Evolutionary conservation across 176 grass and related monocot genomes (phyloP).

Genomic region (Zea luxurians): DNA sequence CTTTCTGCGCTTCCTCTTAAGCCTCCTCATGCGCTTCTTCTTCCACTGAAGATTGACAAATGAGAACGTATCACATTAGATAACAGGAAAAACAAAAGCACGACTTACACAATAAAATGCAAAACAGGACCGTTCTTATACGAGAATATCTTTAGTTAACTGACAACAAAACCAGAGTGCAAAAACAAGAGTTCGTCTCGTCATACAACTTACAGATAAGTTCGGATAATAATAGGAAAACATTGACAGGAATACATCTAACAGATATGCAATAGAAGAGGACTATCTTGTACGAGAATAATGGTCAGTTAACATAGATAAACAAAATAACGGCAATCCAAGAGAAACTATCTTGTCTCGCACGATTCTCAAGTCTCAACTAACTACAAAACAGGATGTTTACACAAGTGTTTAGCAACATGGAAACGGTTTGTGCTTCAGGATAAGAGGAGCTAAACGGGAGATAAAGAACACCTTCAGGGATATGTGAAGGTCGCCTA

Average conservation of each 20-base stretch:
- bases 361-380: too few relatives aligned
- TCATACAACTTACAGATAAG: too few relatives aligned
- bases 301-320: neutral
- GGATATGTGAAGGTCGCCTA: neutral
- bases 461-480: neutral
- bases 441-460: neutral
- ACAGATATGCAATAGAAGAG: neutral
- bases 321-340: neutral
- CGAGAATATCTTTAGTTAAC: neutral
- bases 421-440: neutral
- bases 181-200: neutral
- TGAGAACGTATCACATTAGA: neutral
- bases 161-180: neutral
- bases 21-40: slow-evolving; percentile 99
- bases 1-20: slow-evolving; percentile 99
- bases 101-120: neutral
- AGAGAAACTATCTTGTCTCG: neutral
- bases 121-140: neutral
- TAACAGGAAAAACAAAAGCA: neutral
- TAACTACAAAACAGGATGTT: neutral
- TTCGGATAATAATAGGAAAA: neutral
- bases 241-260: neutral
- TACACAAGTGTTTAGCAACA: too few relatives aligned
- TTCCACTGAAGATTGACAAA: slow-evolving; percentile 65
- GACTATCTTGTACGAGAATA: neutral